These are phyloP conservation scores for Tilletia horrida DNA, from an alignment of 1,284 basidiomycete species.

Conservation along the genomic window DNA sequence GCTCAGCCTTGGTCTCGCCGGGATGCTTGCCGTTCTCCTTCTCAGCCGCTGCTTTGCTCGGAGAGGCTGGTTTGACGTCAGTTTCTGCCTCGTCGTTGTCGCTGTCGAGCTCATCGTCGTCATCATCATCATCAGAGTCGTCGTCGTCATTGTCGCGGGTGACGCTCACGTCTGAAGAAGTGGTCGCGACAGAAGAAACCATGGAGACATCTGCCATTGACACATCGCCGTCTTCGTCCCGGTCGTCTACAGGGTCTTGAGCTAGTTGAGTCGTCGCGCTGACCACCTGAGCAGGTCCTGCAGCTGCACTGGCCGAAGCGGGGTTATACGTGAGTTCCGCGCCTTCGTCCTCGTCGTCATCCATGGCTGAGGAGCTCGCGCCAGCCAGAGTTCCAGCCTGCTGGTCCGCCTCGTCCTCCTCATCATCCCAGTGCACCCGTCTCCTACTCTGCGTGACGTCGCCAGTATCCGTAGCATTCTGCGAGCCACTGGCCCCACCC, in stretches of 20 bases:
- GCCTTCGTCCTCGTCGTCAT: too few species aligned
- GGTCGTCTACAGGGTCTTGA: too few species aligned
- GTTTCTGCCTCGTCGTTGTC: neutral
- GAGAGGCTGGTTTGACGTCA: neutral
- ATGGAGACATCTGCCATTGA: neutral
- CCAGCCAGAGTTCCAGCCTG: too few species aligned
- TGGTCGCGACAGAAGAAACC: too few species aligned
- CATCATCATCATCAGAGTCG: slow-evolving; percentile 7
- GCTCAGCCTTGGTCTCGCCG: neutral
- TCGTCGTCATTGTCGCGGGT: slow-evolving; percentile 4
- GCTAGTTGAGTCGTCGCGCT: too few species aligned
- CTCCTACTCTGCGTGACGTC: neutral
- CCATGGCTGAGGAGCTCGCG: too few species aligned
- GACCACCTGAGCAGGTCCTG: too few species aligned
- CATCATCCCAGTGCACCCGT: slow-evolving; percentile 1
- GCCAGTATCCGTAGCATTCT: too few species aligned
- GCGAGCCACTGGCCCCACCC: neutral
- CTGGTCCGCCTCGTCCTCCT: neutral
- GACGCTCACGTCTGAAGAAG: neutral
- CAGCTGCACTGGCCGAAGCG: too few species aligned
- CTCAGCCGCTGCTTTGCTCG: neutral
- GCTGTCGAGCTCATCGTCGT: neutral
- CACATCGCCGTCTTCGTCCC: neutral
- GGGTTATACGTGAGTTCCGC: too few species aligned
- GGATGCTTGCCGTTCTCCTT: neutral